Evolutionary conservation across 768 basidiomycete genomes (phyloP), one percentile per base, ranked within the genome.

Genomic region (Kwoniella pini): DNA sequence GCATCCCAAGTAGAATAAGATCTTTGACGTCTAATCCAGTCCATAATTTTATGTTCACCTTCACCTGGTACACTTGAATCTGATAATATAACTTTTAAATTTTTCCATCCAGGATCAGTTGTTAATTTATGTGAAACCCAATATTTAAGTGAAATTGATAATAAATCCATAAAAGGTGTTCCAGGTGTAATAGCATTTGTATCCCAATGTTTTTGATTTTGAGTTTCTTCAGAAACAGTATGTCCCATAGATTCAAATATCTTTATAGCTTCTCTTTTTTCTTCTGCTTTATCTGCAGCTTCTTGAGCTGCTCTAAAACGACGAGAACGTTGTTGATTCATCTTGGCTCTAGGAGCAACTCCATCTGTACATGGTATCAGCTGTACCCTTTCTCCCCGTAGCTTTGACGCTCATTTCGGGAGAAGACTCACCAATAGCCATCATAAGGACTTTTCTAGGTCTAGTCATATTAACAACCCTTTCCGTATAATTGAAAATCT

Each of bases 11-110:
- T 88, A 22, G 85, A 84, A 72, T 94, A 90, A 51, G 84, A 82
- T 52, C 96, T 84, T 71, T 96, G 94, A 31, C 94, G 84, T 56
- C 96, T 83, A 65, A 99, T 95, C 77, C 85, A 98, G 77, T 98
- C 96, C 93, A 99, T 97, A 65, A 99, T 97, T 82, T 99, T 99
- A 79, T 99, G 96, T 77, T 99, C 96, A 76, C 96, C 96, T 80
- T 99, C 96, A 68, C 96, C 96, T 1, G 96, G 95, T 12, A 98
- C 96, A 56, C 89, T 87, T 1, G 96, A 91, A 68, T 99, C 96
- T 4, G 96, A 99, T 56, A 99, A 91, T 66, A 98, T 87, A 52
- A 99, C 89, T 83, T 98, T 86, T 39, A 99, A 91, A 69, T 90
- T 85, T 73, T 90, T 91, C 96, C 96, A 99, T 45, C 92, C 94